Base-by-base conservation (phyloP, 208 protist genomes). In the Leishmania gerbilli region DNA sequence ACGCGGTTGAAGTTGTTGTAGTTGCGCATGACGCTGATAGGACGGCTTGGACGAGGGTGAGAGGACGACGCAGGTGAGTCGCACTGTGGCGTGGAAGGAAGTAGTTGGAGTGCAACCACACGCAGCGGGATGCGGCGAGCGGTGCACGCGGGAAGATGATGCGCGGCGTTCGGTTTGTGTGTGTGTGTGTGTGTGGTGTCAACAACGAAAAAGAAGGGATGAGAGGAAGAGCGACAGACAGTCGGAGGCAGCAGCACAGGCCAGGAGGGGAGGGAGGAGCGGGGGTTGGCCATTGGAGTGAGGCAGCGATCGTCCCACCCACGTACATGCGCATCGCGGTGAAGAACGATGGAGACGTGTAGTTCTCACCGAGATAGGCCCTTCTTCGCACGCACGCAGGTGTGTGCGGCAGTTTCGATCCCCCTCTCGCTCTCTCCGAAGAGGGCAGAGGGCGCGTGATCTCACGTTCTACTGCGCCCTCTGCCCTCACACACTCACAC, bases 1-100 rank as follows among this genome's bases (percentile, higher is more conserved):
- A 99, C 99, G 87, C 99, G 99, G 85, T 95, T 98, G 92, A 98
- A 98, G 90, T 99, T 99, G 90, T 98, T 97, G 93, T 99, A 99
- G 88, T 98, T 98, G 84, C 96, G 95, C 90, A 97, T 97, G 71
- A 65, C 82, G 67, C 34, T 31, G 45, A 79, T 1, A 37, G 55
- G 8, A 13, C 37, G 27, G n/a, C 6, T 49, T 45, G 13, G 56
- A 67, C 0, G 37, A 6, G 53, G n/a, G 13, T 19, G 69, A 9
- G 49, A 0, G 11, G 71, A 19, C 34, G 71, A 47, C 71, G 31
- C 34, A 45, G 21, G 58, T 47, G 34, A 42, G 51, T 76, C 51
- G 60, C 51, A 42, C 51, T 76, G 71, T 62, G 49, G n/a, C 47
- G 42, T 53, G 67, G 31, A 47, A 24, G 34, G 37, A 42, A 7